Evolutionary conservation across 768 basidiomycete species (phyloP), one percentile per base, ranked within the genome.

Genomic region (Lactifluus volemus): DNA sequence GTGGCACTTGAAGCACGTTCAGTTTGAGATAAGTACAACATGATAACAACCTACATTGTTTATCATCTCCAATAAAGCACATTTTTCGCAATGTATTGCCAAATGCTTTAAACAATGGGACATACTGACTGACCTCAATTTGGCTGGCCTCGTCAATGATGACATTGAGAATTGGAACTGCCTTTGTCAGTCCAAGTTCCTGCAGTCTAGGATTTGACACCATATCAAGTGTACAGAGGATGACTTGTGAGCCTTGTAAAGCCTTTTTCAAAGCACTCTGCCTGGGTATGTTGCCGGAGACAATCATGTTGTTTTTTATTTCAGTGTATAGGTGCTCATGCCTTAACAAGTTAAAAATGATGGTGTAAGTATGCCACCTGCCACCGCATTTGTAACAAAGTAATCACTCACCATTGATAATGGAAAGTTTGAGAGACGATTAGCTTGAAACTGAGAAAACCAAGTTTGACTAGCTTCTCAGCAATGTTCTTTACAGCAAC

Each of bases 401-500:
- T 48, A 59, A 51, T 44, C 4, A 69, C 79, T 70, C 65, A 89
- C 89, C 89, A 90, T 61, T 77, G 78, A 69, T 70, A 71, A 64
- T 82, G 78, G 68, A 92, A 93, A 0, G 85, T 81, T 73, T 67
- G 73, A 1, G 90, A 86, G n/a, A 92, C 85, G 3, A 92, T 69
- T 2, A 93, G 75, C 62, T 75, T 83, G 80, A 84, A 93, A 9
- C 79, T 65, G 3, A 65, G 48, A 60, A 89, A 81, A 0, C 73
- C 77, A 68, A 80, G 74, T 8, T 77, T 71, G n/a, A 76, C 71
- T 17, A 93, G 73, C 73, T 90, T 89, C 68, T 89, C 86, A 55
- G 88, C 90, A 73, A 93, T 92, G 65, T 93, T 92, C 71, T 90
- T 92, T 21, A 92, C 91, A 50, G 89, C 91, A 52, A 92, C 83